Percentiles rank a stretch among this genome's conserved stretches.
Evolutionary conservation across 805 yeast genomes (phyloP).

Genomic region (Yamadazyma tumulicola): DNA sequence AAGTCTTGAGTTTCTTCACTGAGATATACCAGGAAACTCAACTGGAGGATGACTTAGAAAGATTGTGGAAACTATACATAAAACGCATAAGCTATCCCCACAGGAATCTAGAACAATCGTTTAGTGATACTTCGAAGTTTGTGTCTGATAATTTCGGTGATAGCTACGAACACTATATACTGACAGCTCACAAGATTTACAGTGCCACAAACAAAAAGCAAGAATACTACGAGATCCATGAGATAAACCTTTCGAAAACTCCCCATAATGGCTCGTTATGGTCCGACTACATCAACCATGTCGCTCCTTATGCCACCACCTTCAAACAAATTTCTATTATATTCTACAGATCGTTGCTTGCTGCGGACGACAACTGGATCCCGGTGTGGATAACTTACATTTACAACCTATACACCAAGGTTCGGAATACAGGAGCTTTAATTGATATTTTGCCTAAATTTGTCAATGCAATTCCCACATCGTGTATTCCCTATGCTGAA

Average conservation of each 20-base stretch:
- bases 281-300: constrained; percentile 29
- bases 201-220: constrained; percentile 23
- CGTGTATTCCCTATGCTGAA: constrained; percentile 25
- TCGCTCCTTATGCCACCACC: constrained; percentile 18
- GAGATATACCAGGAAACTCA: constrained; percentile 4
- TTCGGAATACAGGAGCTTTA: constrained; percentile 9
- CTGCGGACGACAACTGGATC: constrained; percentile 12
- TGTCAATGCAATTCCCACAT: constrained; percentile 21
- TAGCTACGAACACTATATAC: constrained; percentile 34
- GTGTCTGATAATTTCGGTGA: constrained; percentile 25
- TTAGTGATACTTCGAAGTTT: constrained; percentile 36
- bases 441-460: constrained; percentile 17
- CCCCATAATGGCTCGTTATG: constrained; percentile 21
- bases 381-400: constrained; percentile 28
- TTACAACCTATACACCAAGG: constrained; percentile 20
- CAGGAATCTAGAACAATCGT: constrained; percentile 35
- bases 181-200: constrained; percentile 29
- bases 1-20: constrained; percentile 8
- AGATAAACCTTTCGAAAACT: constrained; percentile 18
- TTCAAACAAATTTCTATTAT: constrained; percentile 15
- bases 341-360: constrained; percentile 28
- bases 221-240: constrained; percentile 34
- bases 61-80: constrained; percentile 20
- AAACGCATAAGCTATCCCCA: constrained; percentile 41
- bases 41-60: constrained; percentile 14